Evolutionary conservation across 208 protist species (phyloP).

Genomic region (Herpetomonas tarakana): DNA sequence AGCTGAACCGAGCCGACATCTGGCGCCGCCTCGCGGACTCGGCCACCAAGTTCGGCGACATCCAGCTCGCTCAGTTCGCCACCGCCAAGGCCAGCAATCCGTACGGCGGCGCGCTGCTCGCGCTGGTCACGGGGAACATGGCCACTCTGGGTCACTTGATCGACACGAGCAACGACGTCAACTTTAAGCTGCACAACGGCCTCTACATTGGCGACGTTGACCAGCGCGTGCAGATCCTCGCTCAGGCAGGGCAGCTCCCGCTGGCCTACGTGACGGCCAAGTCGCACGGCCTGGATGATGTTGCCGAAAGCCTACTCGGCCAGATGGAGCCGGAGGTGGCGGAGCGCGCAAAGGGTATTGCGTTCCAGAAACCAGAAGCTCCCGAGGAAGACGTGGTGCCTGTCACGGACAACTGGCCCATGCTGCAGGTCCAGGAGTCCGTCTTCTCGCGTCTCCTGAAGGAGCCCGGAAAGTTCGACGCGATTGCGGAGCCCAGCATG

Average conservation of each 20-base stretch:
- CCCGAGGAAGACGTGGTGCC: conserved; percentile 15
- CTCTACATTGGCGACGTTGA: conserved; percentile 92
- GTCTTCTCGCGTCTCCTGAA: conserved; percentile 73
- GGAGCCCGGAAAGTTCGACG: conserved; percentile 50
- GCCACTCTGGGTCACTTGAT: conserved; percentile 93
- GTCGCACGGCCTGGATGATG: conserved; percentile 87
- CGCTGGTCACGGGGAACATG: conserved; percentile 96
- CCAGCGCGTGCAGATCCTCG: conserved; percentile 84
- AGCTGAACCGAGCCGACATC: conserved; percentile 89
- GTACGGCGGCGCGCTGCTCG: conserved; percentile 92
- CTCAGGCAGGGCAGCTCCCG: conserved; percentile 58
- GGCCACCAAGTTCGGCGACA: conserved; percentile 94
- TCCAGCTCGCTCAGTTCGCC: conserved; percentile 94
- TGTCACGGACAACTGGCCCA: conserved; percentile 76
- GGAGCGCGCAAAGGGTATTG: conserved; percentile 22
- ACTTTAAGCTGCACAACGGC: conserved; percentile 91
- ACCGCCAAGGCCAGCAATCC: conserved; percentile 94
- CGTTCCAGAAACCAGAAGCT: not conserved
- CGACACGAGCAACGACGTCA: conserved; percentile 86
- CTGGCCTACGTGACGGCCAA: conserved; percentile 89
- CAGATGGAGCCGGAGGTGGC: conserved; percentile 55
- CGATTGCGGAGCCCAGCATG: conserved; percentile 18
- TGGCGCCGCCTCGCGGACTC: conserved; percentile 93
- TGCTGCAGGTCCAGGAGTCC: conserved; percentile 77
- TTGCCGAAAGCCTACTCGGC: conserved; percentile 47